Evolutionary conservation across 1,139 yeast species (phyloP).

Genomic region (Lodderomyces parapsilosis): DNA sequence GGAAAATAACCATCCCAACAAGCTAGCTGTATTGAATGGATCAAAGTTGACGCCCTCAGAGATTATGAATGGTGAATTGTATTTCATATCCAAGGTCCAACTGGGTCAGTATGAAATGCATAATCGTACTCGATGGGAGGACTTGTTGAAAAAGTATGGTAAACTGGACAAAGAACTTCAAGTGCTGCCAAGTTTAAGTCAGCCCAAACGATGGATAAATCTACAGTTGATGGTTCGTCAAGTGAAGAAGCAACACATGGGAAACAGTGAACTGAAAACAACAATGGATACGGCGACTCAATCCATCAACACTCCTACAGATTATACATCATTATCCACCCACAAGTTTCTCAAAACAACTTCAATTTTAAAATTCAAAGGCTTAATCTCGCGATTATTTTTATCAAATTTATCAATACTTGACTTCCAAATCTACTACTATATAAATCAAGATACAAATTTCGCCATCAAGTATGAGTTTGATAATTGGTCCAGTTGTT

Average conservation of each 20-base stretch:
- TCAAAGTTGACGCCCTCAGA: conserved; percentile 44
- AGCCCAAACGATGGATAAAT: conserved; percentile 9
- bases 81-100: conserved; percentile 54
- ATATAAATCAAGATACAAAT: conserved; percentile 15
- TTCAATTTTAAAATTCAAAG: conserved; percentile 31
- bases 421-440: conserved; percentile 19
- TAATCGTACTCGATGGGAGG: conserved; percentile 24
- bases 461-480: conserved; percentile 15
- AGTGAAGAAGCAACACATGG: not conserved
- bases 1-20: not conserved
- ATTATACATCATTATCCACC: not conserved
- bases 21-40: conserved; percentile 56
- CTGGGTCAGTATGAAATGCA: conserved; percentile 25
- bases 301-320: not conserved
- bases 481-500: conserved; percentile 32
- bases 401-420: conserved; percentile 17
- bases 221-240: conserved; percentile 1
- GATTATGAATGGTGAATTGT: conserved; percentile 65
- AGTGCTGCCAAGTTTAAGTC: not conserved
- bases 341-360: conserved; percentile 11
- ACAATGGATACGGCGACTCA: not conserved
- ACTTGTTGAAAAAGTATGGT: conserved; percentile 25
- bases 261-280: not conserved
- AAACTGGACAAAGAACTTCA: conserved; percentile 11
- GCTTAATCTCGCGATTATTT: conserved; percentile 18